These are phyloP conservation scores for Pichia sp. DNA, from an alignment of 1,139 yeast genomes.

Conservation along the genomic window DNA sequence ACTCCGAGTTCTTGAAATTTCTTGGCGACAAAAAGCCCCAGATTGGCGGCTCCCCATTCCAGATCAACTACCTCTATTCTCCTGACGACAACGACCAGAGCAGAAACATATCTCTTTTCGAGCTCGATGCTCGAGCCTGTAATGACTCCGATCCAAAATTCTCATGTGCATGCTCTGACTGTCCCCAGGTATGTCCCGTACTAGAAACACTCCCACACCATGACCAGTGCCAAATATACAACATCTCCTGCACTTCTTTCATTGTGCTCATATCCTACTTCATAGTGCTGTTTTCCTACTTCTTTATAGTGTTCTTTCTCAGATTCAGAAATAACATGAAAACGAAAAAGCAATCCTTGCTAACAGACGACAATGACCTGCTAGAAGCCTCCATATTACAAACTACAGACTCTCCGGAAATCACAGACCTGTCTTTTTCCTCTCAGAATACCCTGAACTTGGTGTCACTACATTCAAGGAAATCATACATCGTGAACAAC, in stretches of 20 bases:
- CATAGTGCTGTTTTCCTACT: constrained; percentile 33
- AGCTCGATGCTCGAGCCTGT: constrained; percentile 49
- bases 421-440: constrained; percentile 25
- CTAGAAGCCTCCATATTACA: constrained; percentile 11
- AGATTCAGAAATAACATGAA: constrained; percentile 19
- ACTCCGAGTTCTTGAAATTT: constrained; percentile 70
- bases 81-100: constrained; percentile 8
- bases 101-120: constrained; percentile 28
- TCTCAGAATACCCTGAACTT: constrained; percentile 10
- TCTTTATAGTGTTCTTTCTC: constrained; percentile 39
- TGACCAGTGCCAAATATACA: constrained; percentile 51
- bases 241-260: constrained; percentile 71
- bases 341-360: neutral
- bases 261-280: constrained; percentile 50
- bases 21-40: constrained; percentile 91
- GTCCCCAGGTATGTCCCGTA: constrained; percentile 72
- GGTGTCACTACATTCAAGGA: constrained; percentile 17
- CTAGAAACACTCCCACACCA: constrained; percentile 43
- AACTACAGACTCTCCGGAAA: neutral
- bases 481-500: constrained; percentile 42
- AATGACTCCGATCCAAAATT: constrained; percentile 51
- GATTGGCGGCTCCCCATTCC: constrained; percentile 93
- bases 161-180: constrained; percentile 88
- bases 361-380: constrained; percentile 20
- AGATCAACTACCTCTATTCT: constrained; percentile 66